A percentile compares a stretch with the other conserved stretches of the same genome.
phyloP scores from a whole-genome alignment of 2,329 filamentous ascomycete species.

The Metarhizium guizhouense region DNA sequence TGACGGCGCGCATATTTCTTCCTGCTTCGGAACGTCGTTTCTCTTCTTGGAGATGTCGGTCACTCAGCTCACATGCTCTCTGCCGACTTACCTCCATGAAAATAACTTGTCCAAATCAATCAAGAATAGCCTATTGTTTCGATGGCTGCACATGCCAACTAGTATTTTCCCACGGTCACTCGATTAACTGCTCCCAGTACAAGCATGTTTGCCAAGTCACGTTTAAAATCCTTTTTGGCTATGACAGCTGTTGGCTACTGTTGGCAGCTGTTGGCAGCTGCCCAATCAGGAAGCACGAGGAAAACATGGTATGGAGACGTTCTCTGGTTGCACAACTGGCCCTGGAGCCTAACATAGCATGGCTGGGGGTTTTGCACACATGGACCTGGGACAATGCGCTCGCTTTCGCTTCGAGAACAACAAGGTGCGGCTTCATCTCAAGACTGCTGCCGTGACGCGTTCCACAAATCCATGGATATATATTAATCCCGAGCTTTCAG shows the following conservation, averaged over 20 bases:
- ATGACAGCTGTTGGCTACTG: background rate
- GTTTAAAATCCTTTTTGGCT: too few relatives aligned
- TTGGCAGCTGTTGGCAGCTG: conserved; percentile 1
- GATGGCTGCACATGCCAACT: too few relatives aligned
- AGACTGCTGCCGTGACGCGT: conserved; percentile 1
- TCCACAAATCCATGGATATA: background rate
- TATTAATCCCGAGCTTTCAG: background rate
- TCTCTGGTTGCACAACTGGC: background rate
- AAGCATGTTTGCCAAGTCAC: background rate
- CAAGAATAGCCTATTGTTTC: too few relatives aligned
- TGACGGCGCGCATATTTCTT: too few relatives aligned
- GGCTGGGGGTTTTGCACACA: background rate
- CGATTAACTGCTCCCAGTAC: background rate
- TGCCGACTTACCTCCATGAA: too few relatives aligned
- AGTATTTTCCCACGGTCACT: background rate
- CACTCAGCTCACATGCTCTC: too few relatives aligned
- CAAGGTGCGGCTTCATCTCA: background rate
- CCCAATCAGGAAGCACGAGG: background rate
- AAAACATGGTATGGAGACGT: background rate
- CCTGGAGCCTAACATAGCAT: background rate
- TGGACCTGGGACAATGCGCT: conserved; percentile 2
- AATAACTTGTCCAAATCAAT: too few relatives aligned
- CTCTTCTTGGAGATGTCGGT: too few relatives aligned
- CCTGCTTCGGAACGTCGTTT: too few relatives aligned
- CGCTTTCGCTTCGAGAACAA: conserved; percentile 1